phyloP scores from a whole-genome alignment of 371 early-diverging fungal genomes.

The Rhizopus stolonifer region DNA sequence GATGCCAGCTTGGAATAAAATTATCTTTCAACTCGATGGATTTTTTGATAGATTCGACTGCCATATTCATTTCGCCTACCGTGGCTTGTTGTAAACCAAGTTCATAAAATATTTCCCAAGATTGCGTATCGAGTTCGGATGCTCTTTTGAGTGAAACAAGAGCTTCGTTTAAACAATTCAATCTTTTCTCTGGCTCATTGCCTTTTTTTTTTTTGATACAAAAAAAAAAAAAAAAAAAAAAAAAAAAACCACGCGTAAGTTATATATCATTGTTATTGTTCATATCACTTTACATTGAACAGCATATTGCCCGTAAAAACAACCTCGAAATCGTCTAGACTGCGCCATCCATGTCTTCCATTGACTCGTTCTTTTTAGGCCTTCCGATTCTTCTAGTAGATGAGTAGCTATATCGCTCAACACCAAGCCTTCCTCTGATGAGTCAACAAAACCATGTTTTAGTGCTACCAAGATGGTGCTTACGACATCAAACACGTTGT shows the following conservation, averaged over 20 bases:
- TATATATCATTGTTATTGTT: too few relatives aligned
- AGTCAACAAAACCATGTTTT: slow-evolving; percentile 7
- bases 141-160: slow-evolving; percentile 59
- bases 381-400: slow-evolving; percentile 16
- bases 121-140: slow-evolving; percentile 39
- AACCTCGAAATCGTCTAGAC: slow-evolving; percentile 11
- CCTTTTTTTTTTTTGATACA: too few relatives aligned
- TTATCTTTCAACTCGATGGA: slow-evolving; percentile 63
- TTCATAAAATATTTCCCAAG: slow-evolving; percentile 70
- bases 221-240: background rate
- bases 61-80: slow-evolving; percentile 68
- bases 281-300: slow-evolving; percentile 17
- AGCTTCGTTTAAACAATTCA: slow-evolving; percentile 59
- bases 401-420: slow-evolving; percentile 9
- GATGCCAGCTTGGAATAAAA: slow-evolving; percentile 82
- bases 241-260: too few relatives aligned
- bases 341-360: slow-evolving; percentile 19
- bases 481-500: slow-evolving; percentile 23
- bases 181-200: slow-evolving; percentile 53
- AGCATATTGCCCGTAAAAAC: slow-evolving; percentile 12
- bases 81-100: slow-evolving; percentile 79
- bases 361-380: slow-evolving; percentile 9
- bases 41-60: slow-evolving; percentile 57
- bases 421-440: slow-evolving; percentile 2
- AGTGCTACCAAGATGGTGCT: slow-evolving; percentile 1